Evolutionary conservation across 768 basidiomycete species (phyloP), one percentile per base, ranked within the genome.

Genomic region (Roridomyces roridus): DNA sequence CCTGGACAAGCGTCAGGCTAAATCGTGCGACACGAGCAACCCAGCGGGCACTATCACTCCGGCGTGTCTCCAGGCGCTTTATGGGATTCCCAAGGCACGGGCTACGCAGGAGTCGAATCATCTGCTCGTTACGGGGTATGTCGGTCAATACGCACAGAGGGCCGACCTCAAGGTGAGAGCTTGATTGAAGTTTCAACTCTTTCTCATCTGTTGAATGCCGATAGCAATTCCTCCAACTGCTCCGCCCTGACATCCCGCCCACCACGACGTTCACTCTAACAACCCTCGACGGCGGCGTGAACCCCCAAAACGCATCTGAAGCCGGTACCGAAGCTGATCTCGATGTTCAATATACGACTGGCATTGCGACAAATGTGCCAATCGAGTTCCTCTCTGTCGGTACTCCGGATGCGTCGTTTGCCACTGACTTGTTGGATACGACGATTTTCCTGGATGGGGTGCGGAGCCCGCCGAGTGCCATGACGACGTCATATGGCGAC

Each of bases 361-460:
- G 51, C 23, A 52, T 52, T 25, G 34, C 31, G 20, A 51, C 50
- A 7, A 40, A 31, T n/a, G 51, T 52, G 10, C 51, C 51, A 6
- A 34, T 46, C 8, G 17, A 53, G 25, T 53, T 53, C 26, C 36
- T 53, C n/a, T 37, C 43, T 5, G 51, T 44, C 6, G 42, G 6
- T 79, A 76, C 39, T 77, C 23, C 23, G 20, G 18, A 35, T 31
- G 7, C 18, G 31, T 34, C 35, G 31, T 49, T 49, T 20, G 47
- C 36, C 15, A 23, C 47, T 11, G 31, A 34, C 24, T 26, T 49
- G 35, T 49, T 49, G 37, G 47, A 49, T 18, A 49, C 47, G n/a
- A 49, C 47, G 14, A 39, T 24, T 14, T 49, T 39, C 24, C 36
- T 49, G 17, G 47, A 49, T 36, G 47, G 47, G n/a, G 25, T 49